Conservation (phyloP, 331 rosid genomes). For the Rosa hybrid region DNA sequence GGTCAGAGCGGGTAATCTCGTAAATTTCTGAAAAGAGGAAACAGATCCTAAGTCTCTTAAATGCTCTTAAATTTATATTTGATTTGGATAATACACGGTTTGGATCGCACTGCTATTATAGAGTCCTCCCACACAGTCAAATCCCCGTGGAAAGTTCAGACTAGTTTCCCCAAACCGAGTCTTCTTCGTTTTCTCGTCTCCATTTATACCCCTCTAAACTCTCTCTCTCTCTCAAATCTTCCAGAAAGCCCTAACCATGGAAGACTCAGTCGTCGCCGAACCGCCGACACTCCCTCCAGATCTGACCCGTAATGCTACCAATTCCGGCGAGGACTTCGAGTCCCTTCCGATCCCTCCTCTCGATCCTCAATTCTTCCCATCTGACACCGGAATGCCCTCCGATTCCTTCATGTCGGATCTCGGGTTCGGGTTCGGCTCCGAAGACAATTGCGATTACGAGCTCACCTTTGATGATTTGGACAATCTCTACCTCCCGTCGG, state of each 20-base stretch:
- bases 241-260: constrained; percentile 30
- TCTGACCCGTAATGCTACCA: constrained; percentile 9
- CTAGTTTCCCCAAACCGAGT: background rate
- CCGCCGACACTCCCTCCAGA: constrained; percentile 26
- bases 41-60: background rate
- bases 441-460: constrained; percentile 49
- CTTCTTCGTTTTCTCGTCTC: background rate
- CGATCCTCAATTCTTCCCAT: constrained; percentile 51
- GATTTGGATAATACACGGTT: background rate
- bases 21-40: background rate
- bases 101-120: background rate
- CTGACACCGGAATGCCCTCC: constrained; percentile 11
- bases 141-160: background rate
- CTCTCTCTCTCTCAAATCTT: constrained; percentile 10
- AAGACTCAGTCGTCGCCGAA: constrained; percentile 29
- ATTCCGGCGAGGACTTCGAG: constrained; percentile 41
- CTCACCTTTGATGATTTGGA: constrained; percentile 69
- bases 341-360: constrained; percentile 56
- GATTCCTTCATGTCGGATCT: constrained; percentile 48
- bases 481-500: constrained; percentile 50
- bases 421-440: constrained; percentile 45
- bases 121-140: background rate
- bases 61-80: background rate
- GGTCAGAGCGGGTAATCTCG: background rate
- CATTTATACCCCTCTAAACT: background rate